Conservation (phyloP, 352 stramenopile genomes). For the Pythium utonaiense region DNA sequence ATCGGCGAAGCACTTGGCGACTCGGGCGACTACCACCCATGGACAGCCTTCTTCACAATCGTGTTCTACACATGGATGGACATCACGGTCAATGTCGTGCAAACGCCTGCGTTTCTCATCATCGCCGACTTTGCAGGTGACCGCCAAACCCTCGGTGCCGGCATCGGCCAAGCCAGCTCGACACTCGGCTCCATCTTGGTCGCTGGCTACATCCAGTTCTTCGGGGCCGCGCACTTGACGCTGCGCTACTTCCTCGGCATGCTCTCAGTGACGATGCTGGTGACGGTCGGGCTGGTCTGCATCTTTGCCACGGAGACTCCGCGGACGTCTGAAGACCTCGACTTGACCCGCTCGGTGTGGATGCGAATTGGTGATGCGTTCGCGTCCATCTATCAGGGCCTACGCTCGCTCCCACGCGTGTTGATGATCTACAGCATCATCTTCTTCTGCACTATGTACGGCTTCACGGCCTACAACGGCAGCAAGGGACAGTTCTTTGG, state of each 20-base stretch:
- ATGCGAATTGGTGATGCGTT: constrained; percentile 23
- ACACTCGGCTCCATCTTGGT: constrained; percentile 63
- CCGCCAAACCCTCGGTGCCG: constrained; percentile 55
- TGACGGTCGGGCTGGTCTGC: constrained; percentile 50
- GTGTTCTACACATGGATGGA: constrained; percentile 85
- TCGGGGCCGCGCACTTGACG: constrained; percentile 61
- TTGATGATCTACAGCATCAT: constrained; percentile 40
- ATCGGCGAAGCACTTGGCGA: constrained; percentile 64
- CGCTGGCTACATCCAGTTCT: constrained; percentile 68
- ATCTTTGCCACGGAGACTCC: constrained; percentile 48
- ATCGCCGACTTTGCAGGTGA: constrained; percentile 75
- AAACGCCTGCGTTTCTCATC: constrained; percentile 66
- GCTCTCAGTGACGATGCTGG: constrained; percentile 62
- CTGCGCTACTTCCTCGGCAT: constrained; percentile 68
- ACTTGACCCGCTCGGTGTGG: constrained; percentile 3
- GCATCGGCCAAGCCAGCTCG: constrained; percentile 60
- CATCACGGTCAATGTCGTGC: constrained; percentile 74
- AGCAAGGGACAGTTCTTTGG: constrained; percentile 65
- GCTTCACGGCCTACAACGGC: constrained; percentile 63
- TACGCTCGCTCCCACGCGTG: constrained; percentile 33
- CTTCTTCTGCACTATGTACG: constrained; percentile 49
- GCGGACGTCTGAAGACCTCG: constrained; percentile 24
- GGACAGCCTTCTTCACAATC: constrained; percentile 55
- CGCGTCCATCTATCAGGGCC: constrained; percentile 32
- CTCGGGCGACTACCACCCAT: constrained; percentile 36